Evolutionary conservation across 441 rosid species (phyloP), one percentile per base, ranked within the genome.

Genomic region (Mallotus repandus): DNA sequence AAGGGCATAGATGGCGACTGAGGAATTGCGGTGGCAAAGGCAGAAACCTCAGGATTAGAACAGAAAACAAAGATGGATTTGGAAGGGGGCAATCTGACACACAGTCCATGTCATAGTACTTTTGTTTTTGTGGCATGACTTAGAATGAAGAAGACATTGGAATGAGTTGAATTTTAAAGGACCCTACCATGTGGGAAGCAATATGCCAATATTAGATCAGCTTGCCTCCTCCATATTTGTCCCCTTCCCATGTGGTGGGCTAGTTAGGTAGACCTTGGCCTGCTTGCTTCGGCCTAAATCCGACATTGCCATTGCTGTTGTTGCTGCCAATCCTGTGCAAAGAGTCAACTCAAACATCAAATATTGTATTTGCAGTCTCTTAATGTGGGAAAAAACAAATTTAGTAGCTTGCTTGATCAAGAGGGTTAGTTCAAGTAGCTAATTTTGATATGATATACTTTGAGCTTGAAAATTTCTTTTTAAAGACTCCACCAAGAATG

Each of bases 171-270:
- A 48, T 49, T 25, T 25, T 16, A 14, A 2, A 32, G 49, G 74
- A 74, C 63, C 83, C 72, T 66, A 65, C 81, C 82, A 79, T 66
- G 83, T 79, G 81, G 55, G 35, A 21, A 38, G 66, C 74, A 48
- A 53, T 38, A 4, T 38, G 41, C 2, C 49, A 45, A 45, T 45
- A 45, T 45, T 10, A 9, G 46, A 12, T 66, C 70, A 59, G 16
- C 68, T 49, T 46, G 35, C 63, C 73, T 9, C 54, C 25, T 14
- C 56, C 41, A 19, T 38, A 19, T 6, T 22, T 12, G 66, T 11
- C 15, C 29, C 29, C 70, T 45, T 29, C 59, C n/a, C 61, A 48
- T 29, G 71, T 29, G 48, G 16, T 18, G 29, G 61, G 21, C 60
- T 32, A 68, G 49, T 7, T 45, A 45, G 49, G 1, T 45, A 45